Evolutionary conservation across 202 grass and related monocot genomes (phyloP).

Genomic region (Saccharum hybrid): DNA sequence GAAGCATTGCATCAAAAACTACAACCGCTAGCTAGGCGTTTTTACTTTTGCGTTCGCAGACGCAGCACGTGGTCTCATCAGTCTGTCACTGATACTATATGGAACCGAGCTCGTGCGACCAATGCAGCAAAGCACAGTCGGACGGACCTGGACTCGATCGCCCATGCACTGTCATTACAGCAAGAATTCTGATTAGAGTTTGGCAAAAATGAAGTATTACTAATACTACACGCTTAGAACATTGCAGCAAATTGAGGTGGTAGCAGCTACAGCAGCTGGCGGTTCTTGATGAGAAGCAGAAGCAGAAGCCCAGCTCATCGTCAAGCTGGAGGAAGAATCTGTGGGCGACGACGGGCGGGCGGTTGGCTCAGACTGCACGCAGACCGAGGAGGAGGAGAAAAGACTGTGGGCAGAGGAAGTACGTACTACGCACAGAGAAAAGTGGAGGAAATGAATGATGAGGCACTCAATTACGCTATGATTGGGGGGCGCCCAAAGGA

Average conservation of each 20-base stretch:
- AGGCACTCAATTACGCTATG: slow-evolving; percentile 88
- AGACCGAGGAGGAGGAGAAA: slow-evolving; percentile 36
- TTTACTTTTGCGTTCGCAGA: neutral
- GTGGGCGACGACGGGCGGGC: neutral
- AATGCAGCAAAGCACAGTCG: neutral
- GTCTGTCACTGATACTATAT: neutral
- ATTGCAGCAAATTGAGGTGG: neutral
- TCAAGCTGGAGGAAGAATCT: slow-evolving; percentile 37
- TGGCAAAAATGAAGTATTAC: neutral
- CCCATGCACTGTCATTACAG: neutral
- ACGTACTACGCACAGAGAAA: no score
- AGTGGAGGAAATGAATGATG: slow-evolving; percentile 80
- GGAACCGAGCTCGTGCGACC: neutral
- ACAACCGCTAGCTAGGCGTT: neutral
- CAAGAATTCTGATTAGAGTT: neutral
- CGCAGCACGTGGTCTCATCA: slow-evolving; percentile 18
- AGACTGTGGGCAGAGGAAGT: slow-evolving; percentile 17
- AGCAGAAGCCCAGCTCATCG: neutral
- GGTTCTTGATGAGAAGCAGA: neutral
- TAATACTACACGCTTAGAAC: no score
- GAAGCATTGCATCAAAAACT: slow-evolving; percentile 30
- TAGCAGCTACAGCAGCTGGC: no score
- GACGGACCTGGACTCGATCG: no score
- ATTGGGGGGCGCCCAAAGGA: slow-evolving; percentile 60
- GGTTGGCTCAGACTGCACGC: slow-evolving; percentile 38